These are phyloP conservation scores for Orbilia ellipsospora DNA, from an alignment of 2,329 filamentous ascomycete genomes.

Conservation along the genomic window DNA sequence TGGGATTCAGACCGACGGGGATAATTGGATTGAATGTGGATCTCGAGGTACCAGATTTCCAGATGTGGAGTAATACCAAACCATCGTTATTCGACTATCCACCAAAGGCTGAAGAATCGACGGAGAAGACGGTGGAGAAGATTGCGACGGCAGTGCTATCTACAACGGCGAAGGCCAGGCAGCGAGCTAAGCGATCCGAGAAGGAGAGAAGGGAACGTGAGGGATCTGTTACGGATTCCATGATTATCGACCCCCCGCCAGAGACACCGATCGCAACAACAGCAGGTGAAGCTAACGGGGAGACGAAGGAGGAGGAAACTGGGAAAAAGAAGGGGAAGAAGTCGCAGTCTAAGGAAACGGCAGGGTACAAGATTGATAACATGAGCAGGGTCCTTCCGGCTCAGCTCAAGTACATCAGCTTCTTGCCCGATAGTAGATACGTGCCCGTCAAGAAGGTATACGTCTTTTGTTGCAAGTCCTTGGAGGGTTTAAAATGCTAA, in stretches of 20 bases:
- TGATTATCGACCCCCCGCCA: conserved; percentile 88
- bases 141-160: conserved; percentile 96
- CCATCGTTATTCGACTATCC: conserved; percentile 98
- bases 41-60: conserved; percentile 91
- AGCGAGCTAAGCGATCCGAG: conserved; percentile 93
- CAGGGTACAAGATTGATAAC: conserved; percentile 95
- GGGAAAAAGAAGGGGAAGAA: conserved; percentile 79
- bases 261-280: conserved; percentile 74
- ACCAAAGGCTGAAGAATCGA: conserved; percentile 93
- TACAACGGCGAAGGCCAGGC: conserved; percentile 95
- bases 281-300: conserved; percentile 70
- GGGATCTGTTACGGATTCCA: conserved; percentile 79
- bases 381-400: conserved; percentile 93
- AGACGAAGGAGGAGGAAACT: conserved; percentile 71
- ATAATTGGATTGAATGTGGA: conserved; percentile 95
- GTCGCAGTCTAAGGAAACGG: conserved; percentile 94
- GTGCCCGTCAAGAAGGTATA: conserved; percentile 93
- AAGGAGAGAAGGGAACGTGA: conserved; percentile 64
- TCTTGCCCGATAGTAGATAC: conserved; percentile 83
- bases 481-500: not conserved
- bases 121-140: conserved; percentile 90
- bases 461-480: too few relatives aligned
- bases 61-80: conserved; percentile 93
- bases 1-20: conserved; percentile 95
- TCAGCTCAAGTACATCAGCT: conserved; percentile 95